Conservation (phyloP, 371 early-diverging fungal species). For the Rhizopus sp. region DNA sequence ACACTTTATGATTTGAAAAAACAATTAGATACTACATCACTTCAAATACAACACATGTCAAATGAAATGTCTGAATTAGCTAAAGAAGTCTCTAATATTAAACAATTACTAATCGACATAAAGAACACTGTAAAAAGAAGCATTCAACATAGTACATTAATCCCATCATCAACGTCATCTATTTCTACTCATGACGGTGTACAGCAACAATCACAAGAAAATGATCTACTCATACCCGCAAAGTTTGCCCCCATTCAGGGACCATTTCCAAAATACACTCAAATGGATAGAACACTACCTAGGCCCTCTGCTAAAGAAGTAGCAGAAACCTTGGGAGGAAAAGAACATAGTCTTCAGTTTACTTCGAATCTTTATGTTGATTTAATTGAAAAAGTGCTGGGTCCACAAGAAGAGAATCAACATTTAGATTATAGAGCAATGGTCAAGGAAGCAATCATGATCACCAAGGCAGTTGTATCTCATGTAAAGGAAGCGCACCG, state of each 20-base stretch:
- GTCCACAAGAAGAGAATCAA: conserved; percentile 6
- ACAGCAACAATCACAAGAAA: background rate
- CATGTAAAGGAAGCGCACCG: conserved; percentile 8
- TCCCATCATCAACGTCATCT: background rate
- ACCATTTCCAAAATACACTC: conserved; percentile 8
- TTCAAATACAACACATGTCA: background rate
- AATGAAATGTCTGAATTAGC: background rate
- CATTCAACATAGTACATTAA: background rate
- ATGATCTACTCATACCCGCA: background rate
- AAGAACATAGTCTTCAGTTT: conserved; percentile 18
- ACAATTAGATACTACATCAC: background rate
- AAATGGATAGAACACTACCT: conserved; percentile 6
- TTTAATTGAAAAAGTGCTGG: conserved; percentile 12
- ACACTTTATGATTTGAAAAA: background rate
- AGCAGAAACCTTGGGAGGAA: conserved; percentile 8
- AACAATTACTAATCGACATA: background rate
- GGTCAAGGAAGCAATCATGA: conserved; percentile 17
- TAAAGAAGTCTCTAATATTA: background rate
- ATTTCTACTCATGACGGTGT: too few species aligned
- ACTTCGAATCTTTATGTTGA: conserved; percentile 15
- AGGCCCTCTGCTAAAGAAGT: conserved; percentile 16
- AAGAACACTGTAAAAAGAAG: conserved; percentile 1
- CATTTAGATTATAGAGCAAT: conserved; percentile 18
- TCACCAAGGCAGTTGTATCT: conserved; percentile 16
- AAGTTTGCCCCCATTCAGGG: conserved; percentile 4